These are phyloP conservation scores for Aspergillus tanneri DNA, from an alignment of 2,329 filamentous ascomycete species.

Conservation along the genomic window DNA sequence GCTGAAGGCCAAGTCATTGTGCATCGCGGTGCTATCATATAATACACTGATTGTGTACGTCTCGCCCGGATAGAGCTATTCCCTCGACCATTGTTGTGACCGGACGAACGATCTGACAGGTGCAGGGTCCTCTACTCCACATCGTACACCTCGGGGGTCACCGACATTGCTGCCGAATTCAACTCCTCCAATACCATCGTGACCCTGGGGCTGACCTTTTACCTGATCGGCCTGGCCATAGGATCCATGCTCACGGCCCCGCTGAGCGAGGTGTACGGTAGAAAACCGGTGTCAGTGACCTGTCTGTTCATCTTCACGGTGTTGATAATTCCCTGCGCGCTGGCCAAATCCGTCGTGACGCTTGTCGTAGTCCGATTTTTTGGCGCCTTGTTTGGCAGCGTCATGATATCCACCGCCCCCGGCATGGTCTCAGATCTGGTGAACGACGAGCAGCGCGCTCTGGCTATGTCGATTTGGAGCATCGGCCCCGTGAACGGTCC, in stretches of 20 bases:
- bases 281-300: slow-evolving; percentile 62
- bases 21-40: slow-evolving; percentile 57
- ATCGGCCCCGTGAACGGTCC: slow-evolving; percentile 82
- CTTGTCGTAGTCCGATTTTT: slow-evolving; percentile 75
- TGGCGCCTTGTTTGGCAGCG: slow-evolving; percentile 70
- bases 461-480: slow-evolving; percentile 80
- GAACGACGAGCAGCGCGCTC: slow-evolving; percentile 72
- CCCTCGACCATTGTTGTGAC: not conserved
- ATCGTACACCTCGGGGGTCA: slow-evolving; percentile 70
- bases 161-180: slow-evolving; percentile 68
- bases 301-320: slow-evolving; percentile 65
- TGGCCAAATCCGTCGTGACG: slow-evolving; percentile 65
- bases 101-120: not conserved
- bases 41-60: slow-evolving; percentile 56
- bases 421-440: slow-evolving; percentile 82
- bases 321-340: slow-evolving; percentile 68
- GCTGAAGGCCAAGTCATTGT: slow-evolving; percentile 56
- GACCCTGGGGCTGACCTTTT: slow-evolving; percentile 75
- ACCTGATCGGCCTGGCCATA: slow-evolving; percentile 70
- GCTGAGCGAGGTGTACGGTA: slow-evolving; percentile 52
- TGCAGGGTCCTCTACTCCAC: slow-evolving; percentile 69
- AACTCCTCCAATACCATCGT: slow-evolving; percentile 58
- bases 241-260: slow-evolving; percentile 74
- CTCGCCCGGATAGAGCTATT: not conserved
- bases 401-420: slow-evolving; percentile 79